A percentile compares a stretch with the other conserved stretches of the same genome.
Evolutionary conservation across 768 basidiomycete genomes (phyloP).

Genomic region (Ramaria sp.): DNA sequence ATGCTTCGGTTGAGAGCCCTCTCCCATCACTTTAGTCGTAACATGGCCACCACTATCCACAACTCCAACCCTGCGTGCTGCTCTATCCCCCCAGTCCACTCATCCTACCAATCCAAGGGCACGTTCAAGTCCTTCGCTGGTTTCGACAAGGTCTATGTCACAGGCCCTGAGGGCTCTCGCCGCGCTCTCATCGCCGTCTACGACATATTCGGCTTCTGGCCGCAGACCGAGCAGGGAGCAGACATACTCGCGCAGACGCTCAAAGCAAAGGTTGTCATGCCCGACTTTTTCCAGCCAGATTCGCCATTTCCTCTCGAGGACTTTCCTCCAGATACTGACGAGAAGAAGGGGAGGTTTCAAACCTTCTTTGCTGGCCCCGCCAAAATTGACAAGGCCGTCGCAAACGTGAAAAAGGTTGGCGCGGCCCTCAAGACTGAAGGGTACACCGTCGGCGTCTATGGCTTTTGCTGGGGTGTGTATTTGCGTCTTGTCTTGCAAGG

Average conservation of each 20-base stretch:
- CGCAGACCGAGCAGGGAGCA: slow-evolving; percentile 54
- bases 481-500: slow-evolving; percentile 5
- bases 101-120: slow-evolving; percentile 43
- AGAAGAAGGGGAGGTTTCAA: slow-evolving; percentile 40
- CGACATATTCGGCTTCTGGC: slow-evolving; percentile 59
- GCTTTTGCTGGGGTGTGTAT: slow-evolving; percentile 44
- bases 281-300: slow-evolving; percentile 51
- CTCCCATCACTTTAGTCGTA: slow-evolving; percentile 28
- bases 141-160: slow-evolving; percentile 28
- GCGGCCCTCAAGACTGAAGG: slow-evolving; percentile 31
- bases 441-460: slow-evolving; percentile 37
- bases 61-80: slow-evolving; percentile 35
- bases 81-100: slow-evolving; percentile 42
- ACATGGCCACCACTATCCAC: slow-evolving; percentile 22
- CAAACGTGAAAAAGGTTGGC: slow-evolving; percentile 32
- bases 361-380: slow-evolving; percentile 48
- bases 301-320: slow-evolving; percentile 35
- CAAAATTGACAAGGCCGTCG: slow-evolving; percentile 27
- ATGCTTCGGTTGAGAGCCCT: slow-evolving; percentile 17
- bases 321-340: slow-evolving; percentile 43
- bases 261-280: slow-evolving; percentile 50
- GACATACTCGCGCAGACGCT: slow-evolving; percentile 47
- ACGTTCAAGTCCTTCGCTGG: slow-evolving; percentile 33
- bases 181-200: slow-evolving; percentile 46
- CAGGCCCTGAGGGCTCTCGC: slow-evolving; percentile 34